phyloP scores from a whole-genome alignment of 805 yeast species.

The Wickerhamiella azyma region DNA sequence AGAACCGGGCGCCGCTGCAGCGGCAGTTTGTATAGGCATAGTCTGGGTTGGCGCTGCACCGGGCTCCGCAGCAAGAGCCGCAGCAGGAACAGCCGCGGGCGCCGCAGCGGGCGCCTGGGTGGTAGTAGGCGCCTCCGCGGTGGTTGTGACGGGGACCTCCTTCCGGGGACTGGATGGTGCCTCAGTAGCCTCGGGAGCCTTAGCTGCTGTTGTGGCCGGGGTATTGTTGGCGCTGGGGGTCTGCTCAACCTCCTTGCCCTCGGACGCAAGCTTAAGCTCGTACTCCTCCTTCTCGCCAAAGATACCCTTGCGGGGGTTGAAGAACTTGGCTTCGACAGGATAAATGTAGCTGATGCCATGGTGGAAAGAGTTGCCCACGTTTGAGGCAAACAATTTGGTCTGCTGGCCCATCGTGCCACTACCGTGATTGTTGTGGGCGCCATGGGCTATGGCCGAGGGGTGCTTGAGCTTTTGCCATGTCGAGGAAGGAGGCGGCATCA shows the following conservation, averaged over 20 bases:
- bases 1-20: too few species aligned
- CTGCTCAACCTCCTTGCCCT: conserved; percentile 1
- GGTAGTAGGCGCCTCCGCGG: not conserved
- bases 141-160: not conserved
- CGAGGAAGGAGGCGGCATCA: not conserved
- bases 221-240: not conserved
- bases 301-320: conserved; percentile 7
- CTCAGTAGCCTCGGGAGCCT: not conserved
- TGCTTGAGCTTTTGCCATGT: conserved; percentile 3
- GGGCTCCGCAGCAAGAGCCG: not conserved
- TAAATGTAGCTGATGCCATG: conserved; percentile 6
- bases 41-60: not conserved
- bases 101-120: not conserved
- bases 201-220: not conserved
- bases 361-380: conserved; percentile 3
- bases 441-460: not conserved
- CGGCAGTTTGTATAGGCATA: not conserved
- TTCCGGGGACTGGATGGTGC: not conserved
- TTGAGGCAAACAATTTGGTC: not conserved
- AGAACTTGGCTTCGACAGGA: conserved; percentile 4
- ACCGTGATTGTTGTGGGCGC: not conserved
- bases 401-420: not conserved
- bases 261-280: not conserved
- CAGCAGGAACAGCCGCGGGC: not conserved
- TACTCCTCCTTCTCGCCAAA: conserved; percentile 1